Percentiles rank a stretch among this genome's conserved stretches.
Conservation (phyloP, 139 green algal genomes). For the Coelastrella sp. region DNA sequence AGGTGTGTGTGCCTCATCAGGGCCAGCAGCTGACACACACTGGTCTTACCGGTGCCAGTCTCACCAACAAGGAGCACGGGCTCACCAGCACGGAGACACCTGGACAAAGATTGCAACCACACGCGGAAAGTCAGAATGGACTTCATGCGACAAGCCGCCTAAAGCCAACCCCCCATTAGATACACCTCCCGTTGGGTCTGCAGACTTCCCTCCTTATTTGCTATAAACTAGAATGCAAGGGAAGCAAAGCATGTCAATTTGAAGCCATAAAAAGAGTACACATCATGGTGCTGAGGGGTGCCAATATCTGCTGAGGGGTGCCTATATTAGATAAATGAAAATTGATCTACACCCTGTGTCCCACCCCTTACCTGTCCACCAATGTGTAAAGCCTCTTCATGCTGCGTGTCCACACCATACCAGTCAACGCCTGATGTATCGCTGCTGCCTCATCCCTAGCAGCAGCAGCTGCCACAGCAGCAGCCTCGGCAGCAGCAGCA, state of each 20-base stretch:
- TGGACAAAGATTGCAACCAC: constrained; percentile 11
- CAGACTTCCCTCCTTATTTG: too few relatives aligned
- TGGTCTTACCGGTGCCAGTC: constrained; percentile 98
- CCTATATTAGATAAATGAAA: too few relatives aligned
- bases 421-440: constrained; percentile 57
- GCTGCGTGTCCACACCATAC: constrained; percentile 95
- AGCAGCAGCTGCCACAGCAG: constrained; percentile 43
- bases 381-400: constrained; percentile 94
- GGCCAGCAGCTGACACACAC: constrained; percentile 95
- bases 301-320: too few relatives aligned
- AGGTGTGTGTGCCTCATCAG: constrained; percentile 84
- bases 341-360: too few relatives aligned
- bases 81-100: constrained; percentile 86
- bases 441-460: constrained; percentile 48
- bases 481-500: constrained; percentile 44
- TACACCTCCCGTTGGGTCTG: too few relatives aligned
- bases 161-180: too few relatives aligned
- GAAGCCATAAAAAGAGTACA: too few relatives aligned
- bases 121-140: too few relatives aligned
- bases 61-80: constrained; percentile 97
- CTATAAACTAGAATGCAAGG: too few relatives aligned
- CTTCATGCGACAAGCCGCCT: too few relatives aligned
- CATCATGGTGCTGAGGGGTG: too few relatives aligned
- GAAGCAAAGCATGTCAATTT: too few relatives aligned
- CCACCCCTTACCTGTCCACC: constrained; percentile 62